Base-by-base conservation (phyloP, 306 rosid genomes). In the Cucumis hystrix region DNA sequence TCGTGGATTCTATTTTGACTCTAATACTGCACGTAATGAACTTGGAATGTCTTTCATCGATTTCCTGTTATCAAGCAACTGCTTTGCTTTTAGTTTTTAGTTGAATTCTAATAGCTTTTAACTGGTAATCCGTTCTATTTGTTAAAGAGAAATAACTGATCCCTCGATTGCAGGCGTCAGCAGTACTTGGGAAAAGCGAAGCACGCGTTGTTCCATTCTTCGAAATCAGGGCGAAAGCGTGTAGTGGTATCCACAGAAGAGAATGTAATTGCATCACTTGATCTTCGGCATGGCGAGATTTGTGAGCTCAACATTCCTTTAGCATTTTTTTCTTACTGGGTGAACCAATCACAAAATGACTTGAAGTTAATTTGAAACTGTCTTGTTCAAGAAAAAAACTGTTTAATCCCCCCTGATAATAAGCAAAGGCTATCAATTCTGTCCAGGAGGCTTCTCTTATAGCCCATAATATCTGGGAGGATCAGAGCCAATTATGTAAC, bases 211-310 rank as follows among this genome's bases (percentile, higher is more conserved):
- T 96, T 89, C 54, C 99, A 92, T 74, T 90, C 98, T 64, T 97
- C 91, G 16, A 96, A 92, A 85, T 80, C 90, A 13, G 97, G 97
- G 60, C 74, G 98, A 21, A 96, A 87, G 89, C 98, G 99, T 60
- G 99, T 96, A 67, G 84, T 96, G 30, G 99, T 96, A 76, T 92
- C 97, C 28, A 96, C 98, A 6, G 96, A 92, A 82, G 98, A 96
- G 91, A 96, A 92, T 78, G 97, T 91, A 9, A 75, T 96, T 74
- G 98, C 99, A n/a, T 96, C 99, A 8, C 98, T 96, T 47, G 98
- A 96, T 85, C 99, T 96, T 80, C 97, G 99, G 57, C 99, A 76
- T 45, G 99, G 99, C 82, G 98, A 92, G 84, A 92, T 96, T 78
- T 89, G 99, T 96, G 79, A 70, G 98, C 79, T 17, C 59, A 11